A percentile compares a stretch with the other conserved stretches of the same genome.
phyloP scores from a whole-genome alignment of 768 basidiomycete species.

The Fibroporia radiculosa region DNA sequence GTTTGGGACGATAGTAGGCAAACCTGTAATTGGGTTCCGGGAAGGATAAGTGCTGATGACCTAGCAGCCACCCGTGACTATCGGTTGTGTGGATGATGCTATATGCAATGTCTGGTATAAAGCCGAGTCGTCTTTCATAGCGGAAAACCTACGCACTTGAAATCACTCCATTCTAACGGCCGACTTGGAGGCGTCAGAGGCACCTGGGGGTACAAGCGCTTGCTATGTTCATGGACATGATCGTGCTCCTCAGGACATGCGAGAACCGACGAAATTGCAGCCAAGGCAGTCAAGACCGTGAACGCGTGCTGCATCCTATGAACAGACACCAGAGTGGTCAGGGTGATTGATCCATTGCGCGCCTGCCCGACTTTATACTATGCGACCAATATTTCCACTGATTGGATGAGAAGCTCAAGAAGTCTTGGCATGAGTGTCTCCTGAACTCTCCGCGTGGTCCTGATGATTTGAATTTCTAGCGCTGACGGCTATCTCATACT shows the following conservation, averaged over 20 bases:
- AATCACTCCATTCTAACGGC: constrained; percentile 77
- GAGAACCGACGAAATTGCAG: constrained; percentile 12
- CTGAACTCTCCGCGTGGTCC: no score
- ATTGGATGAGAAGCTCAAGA: no score
- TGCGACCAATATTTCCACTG: no score
- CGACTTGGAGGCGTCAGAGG: constrained; percentile 51
- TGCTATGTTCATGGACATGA: constrained; percentile 21
- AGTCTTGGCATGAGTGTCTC: no score
- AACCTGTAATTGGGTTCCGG: constrained; percentile 77
- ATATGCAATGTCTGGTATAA: background rate
- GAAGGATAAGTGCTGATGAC: constrained; percentile 67
- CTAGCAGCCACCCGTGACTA: constrained; percentile 75
- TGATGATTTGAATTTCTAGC: no score
- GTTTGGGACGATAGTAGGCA: constrained; percentile 36
- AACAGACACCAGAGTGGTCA: no score
- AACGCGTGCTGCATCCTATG: constrained; percentile 1
- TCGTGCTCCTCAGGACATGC: constrained; percentile 24
- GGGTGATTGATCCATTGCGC: no score
- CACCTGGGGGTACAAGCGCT: constrained; percentile 32
- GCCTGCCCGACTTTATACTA: no score
- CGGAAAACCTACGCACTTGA: constrained; percentile 23
- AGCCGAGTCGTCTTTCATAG: background rate
- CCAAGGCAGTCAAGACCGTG: constrained; percentile 4
- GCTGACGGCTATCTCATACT: no score
- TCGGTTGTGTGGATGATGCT: constrained; percentile 87